These are phyloP conservation scores for Cladophialophora exuberans DNA, from an alignment of 2,329 filamentous ascomycete genomes.

Conservation along the genomic window DNA sequence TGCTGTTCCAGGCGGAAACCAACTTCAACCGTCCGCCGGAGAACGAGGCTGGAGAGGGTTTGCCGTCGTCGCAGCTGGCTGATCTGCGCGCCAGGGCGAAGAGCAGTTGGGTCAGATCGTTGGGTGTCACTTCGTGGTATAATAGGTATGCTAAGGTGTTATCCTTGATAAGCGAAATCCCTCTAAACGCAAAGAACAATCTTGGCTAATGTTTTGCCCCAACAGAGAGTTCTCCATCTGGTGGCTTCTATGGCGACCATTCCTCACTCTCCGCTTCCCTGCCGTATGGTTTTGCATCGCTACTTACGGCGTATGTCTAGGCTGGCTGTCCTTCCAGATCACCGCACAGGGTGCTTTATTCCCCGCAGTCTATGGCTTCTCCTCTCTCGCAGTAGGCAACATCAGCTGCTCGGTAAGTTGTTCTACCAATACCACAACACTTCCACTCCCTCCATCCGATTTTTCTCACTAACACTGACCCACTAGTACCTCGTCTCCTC, in stretches of 20 bases:
- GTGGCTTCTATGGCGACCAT: constrained; percentile 59
- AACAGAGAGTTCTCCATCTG: constrained; percentile 14
- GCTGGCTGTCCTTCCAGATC: constrained; percentile 6
- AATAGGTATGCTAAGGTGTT: constrained; percentile 1
- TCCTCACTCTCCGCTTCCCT: constrained; percentile 78
- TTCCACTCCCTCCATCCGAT: neutral
- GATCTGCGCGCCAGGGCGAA: neutral
- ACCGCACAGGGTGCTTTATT: constrained; percentile 12
- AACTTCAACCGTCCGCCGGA: constrained; percentile 17
- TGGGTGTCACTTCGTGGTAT: constrained; percentile 12
- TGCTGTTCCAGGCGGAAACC: constrained; percentile 13
- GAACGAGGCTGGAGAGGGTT: constrained; percentile 14
- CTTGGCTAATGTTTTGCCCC: neutral
- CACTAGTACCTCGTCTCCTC: constrained; percentile 66
- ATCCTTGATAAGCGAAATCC: neutral
- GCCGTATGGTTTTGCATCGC: constrained; percentile 5
- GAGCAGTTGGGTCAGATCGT: constrained; percentile 10
- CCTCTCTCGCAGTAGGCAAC: constrained; percentile 8
- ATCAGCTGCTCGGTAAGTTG: constrained; percentile 9
- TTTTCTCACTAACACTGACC: neutral
- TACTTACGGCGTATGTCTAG: constrained; percentile 14
- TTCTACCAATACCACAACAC: constrained; percentile 52
- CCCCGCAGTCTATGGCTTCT: constrained; percentile 11
- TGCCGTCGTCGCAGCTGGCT: constrained; percentile 1
- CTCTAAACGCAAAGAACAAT: no score